Evolutionary conservation across 495 filamentous ascomycete species (phyloP), one percentile per base, ranked within the genome.

Genomic region (Xylaria longipes): DNA sequence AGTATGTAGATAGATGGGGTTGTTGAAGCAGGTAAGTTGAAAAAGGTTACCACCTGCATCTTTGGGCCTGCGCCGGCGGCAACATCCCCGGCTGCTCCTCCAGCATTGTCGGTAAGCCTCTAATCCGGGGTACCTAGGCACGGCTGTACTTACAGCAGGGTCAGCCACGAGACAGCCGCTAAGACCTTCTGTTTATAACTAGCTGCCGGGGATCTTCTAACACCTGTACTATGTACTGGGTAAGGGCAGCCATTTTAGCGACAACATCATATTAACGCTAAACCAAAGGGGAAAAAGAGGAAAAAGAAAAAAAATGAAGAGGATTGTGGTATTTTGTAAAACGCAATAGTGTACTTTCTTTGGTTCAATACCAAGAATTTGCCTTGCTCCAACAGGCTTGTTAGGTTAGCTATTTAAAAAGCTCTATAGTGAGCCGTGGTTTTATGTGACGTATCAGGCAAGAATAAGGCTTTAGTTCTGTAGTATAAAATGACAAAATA

Each of bases 61-160:
- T 60, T n/a, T 12, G 31, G 17, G 20, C 8, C 12, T 63, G 60
- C 20, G 35, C 35, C 60, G 60, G 37, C 35, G 22, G 60, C 60
- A 63, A 43, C 20, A 60, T 63, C 22, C 58, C 35, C 35, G 35
- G 37, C 20, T n/a, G 37, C 20, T n/a, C 37, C 45, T 43, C 60
- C 60, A 63, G 60, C 22, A 4, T 43, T 15, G 35, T 63, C 9
- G 60, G 35, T 63, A 63, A 63, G 35, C 60, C 60, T 62, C 31
- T 37, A 63, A 63, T 63, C 60, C 11, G 60, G 58, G 60, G 60
- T 43, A n/a, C n/a, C n/a, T n/a, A 63, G 37, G 4, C 14, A 25
- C 22, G 22, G 29, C 31, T 1, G 57, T 37, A 37, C 15, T 6
- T n/a, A 48, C 57, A n/a, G 57, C 33, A 37, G 52, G 56, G 31